Evolutionary conservation across 2,329 filamentous ascomycete genomes (phyloP), one percentile per base, ranked within the genome.

Genomic region (Coniochaeta ligniaria): DNA sequence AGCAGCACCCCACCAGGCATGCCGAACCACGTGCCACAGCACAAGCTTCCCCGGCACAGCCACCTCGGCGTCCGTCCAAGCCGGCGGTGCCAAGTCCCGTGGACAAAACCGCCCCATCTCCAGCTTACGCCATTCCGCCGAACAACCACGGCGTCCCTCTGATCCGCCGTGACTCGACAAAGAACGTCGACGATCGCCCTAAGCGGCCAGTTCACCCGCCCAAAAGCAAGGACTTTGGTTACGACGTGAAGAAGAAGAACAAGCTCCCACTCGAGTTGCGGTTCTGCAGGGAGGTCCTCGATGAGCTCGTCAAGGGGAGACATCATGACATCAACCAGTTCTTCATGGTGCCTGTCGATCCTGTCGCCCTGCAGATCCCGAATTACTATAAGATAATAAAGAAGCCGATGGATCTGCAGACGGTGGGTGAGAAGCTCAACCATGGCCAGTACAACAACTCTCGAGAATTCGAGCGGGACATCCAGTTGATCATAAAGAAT

Each of bases 201-300:
- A 97, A 97, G 80, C 89, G 95, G 59, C 92, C 94, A 16, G 96
- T 98, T 60, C 92, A 96, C 68, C 90, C 93, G 9, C 92, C 95
- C 0, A 93, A 94, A 70, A 86, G 88, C 63, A 93, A 94, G 66
- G 95, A 98, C 70, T 82, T 97, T n/a, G 89, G 93, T 8, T 98
- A 97, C 71, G 84, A 88, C 64, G 91, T 92, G 12, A 96, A 96
- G 78, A 93, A 96, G 85, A 95, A 92, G 82, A 92, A 92, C 82
- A 92, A 94, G 77, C 87, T 90, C 64, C 88, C 92, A 66, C 87
- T 91, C 45, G 94, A 98, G 74, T 80, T 98, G 60, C 92, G 90
- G 66, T 99, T 98, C 74, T 94, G 91, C 70, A 89, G 96, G 65
- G 86, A 91, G 61, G 86, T 94, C 1, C 72, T 98, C 60, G 83